Percentiles rank a stretch among this genome's conserved stretches.
phyloP scores from a whole-genome alignment of 1,284 basidiomycete species.

The Lentinus polychrous region DNA sequence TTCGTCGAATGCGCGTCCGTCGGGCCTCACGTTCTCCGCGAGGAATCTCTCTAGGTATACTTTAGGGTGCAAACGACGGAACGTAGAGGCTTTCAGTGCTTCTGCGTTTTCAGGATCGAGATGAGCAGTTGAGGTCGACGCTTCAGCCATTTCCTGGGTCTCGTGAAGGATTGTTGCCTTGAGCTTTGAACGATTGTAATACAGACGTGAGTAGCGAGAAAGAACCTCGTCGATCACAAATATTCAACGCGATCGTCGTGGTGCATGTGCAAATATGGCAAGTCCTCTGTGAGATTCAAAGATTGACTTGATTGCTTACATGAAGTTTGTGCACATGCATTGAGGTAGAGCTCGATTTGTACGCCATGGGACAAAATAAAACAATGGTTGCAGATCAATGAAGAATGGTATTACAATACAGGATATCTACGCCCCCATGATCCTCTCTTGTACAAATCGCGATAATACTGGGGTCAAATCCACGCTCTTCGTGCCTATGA shows the following conservation, averaged over 20 bases:
- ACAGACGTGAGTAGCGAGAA: no score
- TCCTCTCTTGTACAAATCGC: constrained; percentile 59
- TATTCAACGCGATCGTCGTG: no score
- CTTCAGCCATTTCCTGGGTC: constrained; percentile 14
- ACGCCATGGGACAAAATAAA: not conserved
- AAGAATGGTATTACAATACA: not conserved
- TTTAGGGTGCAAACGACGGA: constrained; percentile 77
- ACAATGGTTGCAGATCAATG: not conserved
- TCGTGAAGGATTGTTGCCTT: no score
- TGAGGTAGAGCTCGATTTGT: no score
- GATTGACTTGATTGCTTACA: no score
- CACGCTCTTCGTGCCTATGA: constrained; percentile 33
- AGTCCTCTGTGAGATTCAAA: no score
- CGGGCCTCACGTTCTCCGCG: constrained; percentile 63
- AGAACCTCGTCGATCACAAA: no score
- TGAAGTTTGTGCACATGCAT: no score
- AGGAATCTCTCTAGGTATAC: constrained; percentile 79
- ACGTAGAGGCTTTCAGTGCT: constrained; percentile 57
- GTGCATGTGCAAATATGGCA: no score
- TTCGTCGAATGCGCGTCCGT: constrained; percentile 56
- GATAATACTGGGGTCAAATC: constrained; percentile 55
- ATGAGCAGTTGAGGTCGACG: constrained; percentile 10
- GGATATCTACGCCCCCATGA: constrained; percentile 19
- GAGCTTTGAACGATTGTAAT: no score
- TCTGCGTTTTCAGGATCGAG: constrained; percentile 15